Evolutionary conservation across 2,329 filamentous ascomycete genomes (phyloP), one percentile per base, ranked within the genome.

Genomic region (Penicillium sp.): DNA sequence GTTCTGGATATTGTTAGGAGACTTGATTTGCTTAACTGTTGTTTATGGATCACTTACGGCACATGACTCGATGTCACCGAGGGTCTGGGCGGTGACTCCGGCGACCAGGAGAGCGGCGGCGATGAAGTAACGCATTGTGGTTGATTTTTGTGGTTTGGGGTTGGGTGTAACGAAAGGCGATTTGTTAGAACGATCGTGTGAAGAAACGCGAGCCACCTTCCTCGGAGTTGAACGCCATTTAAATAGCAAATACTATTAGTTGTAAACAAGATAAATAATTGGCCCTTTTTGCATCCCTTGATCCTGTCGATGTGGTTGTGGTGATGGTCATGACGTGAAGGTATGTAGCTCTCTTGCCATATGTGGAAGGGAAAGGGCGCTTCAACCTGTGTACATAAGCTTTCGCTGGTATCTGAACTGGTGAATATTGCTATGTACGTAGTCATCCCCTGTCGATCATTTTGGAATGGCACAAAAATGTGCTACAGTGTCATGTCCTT

Each of bases 401-500:
- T 60, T 64, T 49, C 5, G 14, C 9, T 54, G 51, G 57, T 29
- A 65, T 66, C 56, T 58, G 33, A 42, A 21, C 6, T n/a, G 13
- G 10, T 14, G 21, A 24, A 14, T 50, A 14, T 21, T 22, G 19
- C 39, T 46, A 14, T 10, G 4, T 29, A 42, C 27, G 27, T 31
- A 22, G 21, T n/a, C 13, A 45, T 44, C 37, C 22, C 45, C n/a
- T 58, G 58, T 57, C 45, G 46, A 57, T 59, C 54, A 43, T 21
- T 37, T 14, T 56, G 64, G 64, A 65, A 65, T 66, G 64, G 22
- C 11, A 26, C 35, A 57, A 55, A 57, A 63, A 66, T 66, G 61
- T 61, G 58, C 60, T 33, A 33, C 57, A 59, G 55, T 59, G 49
- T 57, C 49, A 56, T 52, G 46, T 52, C 51, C 46, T 31, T 44